A percentile compares a stretch with the other conserved stretches of the same genome.
Evolutionary conservation across 2,329 filamentous ascomycete species (phyloP).

Genomic region (Cytospora schulzeri): DNA sequence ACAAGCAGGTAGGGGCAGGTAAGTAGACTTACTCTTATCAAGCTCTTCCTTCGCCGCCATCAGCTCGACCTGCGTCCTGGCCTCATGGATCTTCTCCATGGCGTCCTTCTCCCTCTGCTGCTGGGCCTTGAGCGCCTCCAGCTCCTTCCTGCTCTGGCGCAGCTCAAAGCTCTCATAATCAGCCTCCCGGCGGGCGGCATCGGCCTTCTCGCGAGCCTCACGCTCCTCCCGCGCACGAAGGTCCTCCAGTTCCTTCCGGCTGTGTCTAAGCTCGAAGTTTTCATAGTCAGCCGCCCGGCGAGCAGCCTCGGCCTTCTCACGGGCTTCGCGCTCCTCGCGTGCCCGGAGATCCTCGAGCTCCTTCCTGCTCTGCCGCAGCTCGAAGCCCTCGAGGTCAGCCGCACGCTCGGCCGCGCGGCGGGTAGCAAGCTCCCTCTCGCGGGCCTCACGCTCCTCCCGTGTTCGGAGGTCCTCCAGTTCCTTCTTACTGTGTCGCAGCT

Average conservation of each 20-base stretch:
- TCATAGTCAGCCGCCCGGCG: constrained; percentile 35
- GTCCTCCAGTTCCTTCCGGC: constrained; percentile 44
- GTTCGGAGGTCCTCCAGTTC: constrained; percentile 39
- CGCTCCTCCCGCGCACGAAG: constrained; percentile 19
- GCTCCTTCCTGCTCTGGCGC: constrained; percentile 42
- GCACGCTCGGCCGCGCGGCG: constrained; percentile 34
- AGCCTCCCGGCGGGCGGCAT: constrained; percentile 31
- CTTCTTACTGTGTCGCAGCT: constrained; percentile 42
- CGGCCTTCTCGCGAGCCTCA: constrained; percentile 27
- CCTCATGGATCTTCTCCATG: constrained; percentile 42
- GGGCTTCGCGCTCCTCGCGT: constrained; percentile 25
- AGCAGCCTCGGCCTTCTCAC: constrained; percentile 10
- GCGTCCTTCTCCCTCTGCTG: constrained; percentile 39
- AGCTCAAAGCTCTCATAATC: constrained; percentile 40
- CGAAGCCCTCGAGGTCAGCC: constrained; percentile 37
- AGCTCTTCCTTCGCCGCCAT: constrained; percentile 52
- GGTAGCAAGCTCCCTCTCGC: constrained; percentile 12
- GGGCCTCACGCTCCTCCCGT: constrained; percentile 26
- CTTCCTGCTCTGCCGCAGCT: constrained; percentile 42
- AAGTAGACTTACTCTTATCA: constrained; percentile 38
- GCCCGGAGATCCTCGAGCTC: constrained; percentile 39
- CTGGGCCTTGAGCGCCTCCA: constrained; percentile 43
- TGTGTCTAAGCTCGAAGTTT: constrained; percentile 40
- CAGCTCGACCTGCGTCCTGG: constrained; percentile 52
- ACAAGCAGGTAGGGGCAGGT: background rate